phyloP scores from a whole-genome alignment of 768 basidiomycete species.

The Gloeopeniophorella convolvens region DNA sequence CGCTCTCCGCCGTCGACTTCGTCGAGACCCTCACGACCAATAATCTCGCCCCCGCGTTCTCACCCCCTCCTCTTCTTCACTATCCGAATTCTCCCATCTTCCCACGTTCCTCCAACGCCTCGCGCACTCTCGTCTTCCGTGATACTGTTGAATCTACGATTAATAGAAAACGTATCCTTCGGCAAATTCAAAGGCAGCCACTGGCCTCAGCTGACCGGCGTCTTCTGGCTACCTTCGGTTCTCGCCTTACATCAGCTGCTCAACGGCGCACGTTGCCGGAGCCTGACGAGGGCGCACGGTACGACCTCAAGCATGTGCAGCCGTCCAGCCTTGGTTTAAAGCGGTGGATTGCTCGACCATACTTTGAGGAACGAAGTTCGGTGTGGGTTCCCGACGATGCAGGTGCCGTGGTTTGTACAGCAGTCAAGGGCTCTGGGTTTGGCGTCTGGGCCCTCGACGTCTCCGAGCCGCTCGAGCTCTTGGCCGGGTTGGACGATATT shows the following conservation, averaged over 20 bases:
- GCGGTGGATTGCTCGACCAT: conserved; percentile 16
- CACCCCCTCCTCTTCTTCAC: conserved; percentile 42
- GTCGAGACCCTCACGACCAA: conserved; percentile 39
- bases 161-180: conserved; percentile 44
- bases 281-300: conserved; percentile 25
- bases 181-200: conserved; percentile 33
- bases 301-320: conserved; percentile 26
- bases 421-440: conserved; percentile 19
- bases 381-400: conserved; percentile 13
- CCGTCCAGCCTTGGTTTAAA: conserved; percentile 25
- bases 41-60: conserved; percentile 33
- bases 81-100: conserved; percentile 32
- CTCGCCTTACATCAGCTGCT: conserved; percentile 26
- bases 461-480: conserved; percentile 14
- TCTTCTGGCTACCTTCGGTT: conserved; percentile 38
- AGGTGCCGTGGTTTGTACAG: conserved; percentile 13
- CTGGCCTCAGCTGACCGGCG: conserved; percentile 35
- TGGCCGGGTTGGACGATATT: conserved; percentile 7
- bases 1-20: conserved; percentile 30
- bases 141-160: conserved; percentile 38
- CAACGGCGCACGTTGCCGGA: conserved; percentile 24
- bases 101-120: conserved; percentile 45
- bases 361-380: conserved; percentile 16
- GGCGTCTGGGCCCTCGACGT: conserved; percentile 22
- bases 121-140: conserved; percentile 31